Evolutionary conservation across 225 moss, liverwort and hornwort genomes (phyloP).

Genomic region (Bryum argenteum): DNA sequence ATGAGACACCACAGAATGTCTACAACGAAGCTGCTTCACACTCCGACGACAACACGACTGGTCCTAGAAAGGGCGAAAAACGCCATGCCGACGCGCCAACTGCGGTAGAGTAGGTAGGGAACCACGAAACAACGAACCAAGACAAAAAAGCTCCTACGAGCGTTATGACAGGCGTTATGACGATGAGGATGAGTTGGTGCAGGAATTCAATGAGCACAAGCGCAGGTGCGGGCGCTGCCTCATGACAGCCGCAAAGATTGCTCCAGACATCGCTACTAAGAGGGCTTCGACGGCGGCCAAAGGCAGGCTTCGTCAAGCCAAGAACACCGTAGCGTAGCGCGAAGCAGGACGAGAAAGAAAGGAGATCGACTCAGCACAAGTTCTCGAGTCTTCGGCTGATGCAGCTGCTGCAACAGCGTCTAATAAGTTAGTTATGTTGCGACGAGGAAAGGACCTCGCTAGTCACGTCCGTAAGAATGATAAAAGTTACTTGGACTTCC

Average conservation of each 20-base stretch:
- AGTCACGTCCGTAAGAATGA: conserved; percentile 14
- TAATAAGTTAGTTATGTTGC: not conserved
- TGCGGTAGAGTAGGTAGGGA: conserved; percentile 5
- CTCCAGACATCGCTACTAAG: conserved; percentile 34
- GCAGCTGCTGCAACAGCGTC: conserved; percentile 2
- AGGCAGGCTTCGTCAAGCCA: conserved; percentile 20
- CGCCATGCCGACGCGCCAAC: conserved; percentile 35
- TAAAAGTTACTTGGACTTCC: not conserved
- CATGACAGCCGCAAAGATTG: conserved; percentile 49
- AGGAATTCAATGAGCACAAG: conserved; percentile 8
- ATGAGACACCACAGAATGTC: conserved; percentile 40
- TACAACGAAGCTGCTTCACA: conserved; percentile 28
- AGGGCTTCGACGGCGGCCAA: not conserved
- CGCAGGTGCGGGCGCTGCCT: conserved; percentile 47
- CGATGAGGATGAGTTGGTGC: conserved; percentile 11
- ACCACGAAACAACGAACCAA: conserved; percentile 8
- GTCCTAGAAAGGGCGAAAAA: conserved; percentile 18
- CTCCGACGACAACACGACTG: not conserved
- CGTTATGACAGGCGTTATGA: conserved; percentile 36
- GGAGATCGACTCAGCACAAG: not conserved
- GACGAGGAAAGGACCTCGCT: conserved; percentile 18
- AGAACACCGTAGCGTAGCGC: not conserved
- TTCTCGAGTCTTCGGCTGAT: conserved; percentile 24
- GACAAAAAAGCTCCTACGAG: conserved; percentile 29
- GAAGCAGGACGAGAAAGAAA: conserved; percentile 3